These are phyloP conservation scores for Metarhizium brunneum DNA, from an alignment of 2,329 filamentous ascomycete species.

Conservation along the genomic window DNA sequence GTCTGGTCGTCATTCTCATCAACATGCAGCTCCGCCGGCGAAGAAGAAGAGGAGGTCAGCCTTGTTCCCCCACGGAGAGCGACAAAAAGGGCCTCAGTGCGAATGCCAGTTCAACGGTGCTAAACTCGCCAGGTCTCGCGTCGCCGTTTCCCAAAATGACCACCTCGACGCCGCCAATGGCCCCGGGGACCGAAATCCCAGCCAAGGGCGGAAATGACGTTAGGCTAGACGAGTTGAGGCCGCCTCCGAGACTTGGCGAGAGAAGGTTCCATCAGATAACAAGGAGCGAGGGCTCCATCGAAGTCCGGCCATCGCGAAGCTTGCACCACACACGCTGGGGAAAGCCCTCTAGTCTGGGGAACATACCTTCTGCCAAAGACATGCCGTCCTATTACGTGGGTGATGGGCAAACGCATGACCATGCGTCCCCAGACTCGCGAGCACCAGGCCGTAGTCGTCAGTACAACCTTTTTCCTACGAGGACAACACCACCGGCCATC, in stretches of 20 bases:
- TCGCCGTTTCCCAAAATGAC: not conserved
- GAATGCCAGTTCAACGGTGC: not conserved
- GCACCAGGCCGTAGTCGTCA: not conserved
- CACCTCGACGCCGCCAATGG: not conserved
- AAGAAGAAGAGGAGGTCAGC: not conserved
- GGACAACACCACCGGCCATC: not conserved
- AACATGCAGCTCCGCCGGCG: not conserved
- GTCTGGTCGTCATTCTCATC: not conserved
- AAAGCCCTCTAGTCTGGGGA: not conserved
- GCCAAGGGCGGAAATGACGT: not conserved
- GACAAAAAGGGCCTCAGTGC: not conserved
- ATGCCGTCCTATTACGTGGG: not conserved
- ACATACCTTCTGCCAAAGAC: not conserved
- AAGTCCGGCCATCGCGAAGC: not conserved
- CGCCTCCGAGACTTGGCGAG: not conserved
- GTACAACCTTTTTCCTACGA: not conserved
- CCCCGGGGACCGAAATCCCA: not conserved
- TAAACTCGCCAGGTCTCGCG: not conserved
- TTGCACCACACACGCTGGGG: not conserved
- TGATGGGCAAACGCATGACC: not conserved
- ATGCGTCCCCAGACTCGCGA: not conserved
- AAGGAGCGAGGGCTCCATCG: not conserved
- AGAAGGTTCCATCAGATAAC: not conserved
- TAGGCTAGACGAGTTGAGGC: not conserved
- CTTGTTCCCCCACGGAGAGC: not conserved